These are phyloP conservation scores for Xylaria sp. DNA, from an alignment of 2,329 filamentous ascomycete genomes.

Conservation along the genomic window DNA sequence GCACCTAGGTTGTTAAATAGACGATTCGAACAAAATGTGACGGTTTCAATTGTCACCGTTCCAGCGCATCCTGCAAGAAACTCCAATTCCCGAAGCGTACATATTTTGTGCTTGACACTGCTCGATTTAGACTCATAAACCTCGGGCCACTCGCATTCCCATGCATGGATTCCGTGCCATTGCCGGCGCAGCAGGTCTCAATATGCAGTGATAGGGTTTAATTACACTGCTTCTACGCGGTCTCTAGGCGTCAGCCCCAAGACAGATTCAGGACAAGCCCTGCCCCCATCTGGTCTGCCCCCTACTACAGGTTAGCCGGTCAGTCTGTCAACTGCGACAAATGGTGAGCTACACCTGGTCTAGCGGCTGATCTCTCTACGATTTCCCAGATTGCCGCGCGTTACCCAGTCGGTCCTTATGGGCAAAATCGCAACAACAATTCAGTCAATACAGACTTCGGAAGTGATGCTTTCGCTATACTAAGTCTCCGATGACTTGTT, in stretches of 20 bases:
- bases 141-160: background rate
- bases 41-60: constrained; percentile 19
- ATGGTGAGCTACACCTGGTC: constrained; percentile 2
- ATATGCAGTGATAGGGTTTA: constrained; percentile 7
- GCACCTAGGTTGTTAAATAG: background rate
- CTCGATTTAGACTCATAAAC: background rate
- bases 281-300: background rate
- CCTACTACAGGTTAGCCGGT: background rate
- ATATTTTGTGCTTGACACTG: background rate
- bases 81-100: constrained; percentile 16
- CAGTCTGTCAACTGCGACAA: constrained; percentile 3
- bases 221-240: background rate
- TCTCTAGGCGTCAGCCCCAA: constrained; percentile 2
- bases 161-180: constrained; percentile 13
- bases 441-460: background rate
- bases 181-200: constrained; percentile 2
- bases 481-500: background rate
- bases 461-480: background rate
- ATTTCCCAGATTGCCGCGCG: constrained; percentile 2
- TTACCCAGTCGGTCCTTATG: background rate
- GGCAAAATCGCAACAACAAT: background rate
- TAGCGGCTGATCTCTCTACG: constrained; percentile 28
- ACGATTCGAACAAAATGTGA: constrained; percentile 3
- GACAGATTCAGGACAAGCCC: constrained; percentile 1
- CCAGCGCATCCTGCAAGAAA: constrained; percentile 25